phyloP scores from a whole-genome alignment of 2,329 filamentous ascomycete species.

The Fusarium acutatum region DNA sequence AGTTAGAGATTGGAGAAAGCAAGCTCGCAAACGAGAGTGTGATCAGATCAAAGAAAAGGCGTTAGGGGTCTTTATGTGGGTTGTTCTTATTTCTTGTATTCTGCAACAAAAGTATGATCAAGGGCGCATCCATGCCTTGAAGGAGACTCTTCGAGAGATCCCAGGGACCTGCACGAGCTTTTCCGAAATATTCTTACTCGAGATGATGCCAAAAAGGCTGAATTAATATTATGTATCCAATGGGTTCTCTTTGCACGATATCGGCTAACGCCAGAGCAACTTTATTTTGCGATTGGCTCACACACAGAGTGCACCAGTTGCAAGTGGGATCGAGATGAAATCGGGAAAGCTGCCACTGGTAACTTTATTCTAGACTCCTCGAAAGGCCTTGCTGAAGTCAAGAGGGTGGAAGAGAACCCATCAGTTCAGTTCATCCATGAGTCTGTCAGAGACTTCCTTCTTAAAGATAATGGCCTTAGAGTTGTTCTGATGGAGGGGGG shows the following conservation, averaged over 20 bases:
- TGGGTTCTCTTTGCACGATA: slow-evolving; percentile 61
- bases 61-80: slow-evolving; percentile 55
- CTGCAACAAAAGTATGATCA: slow-evolving; percentile 46
- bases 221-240: slow-evolving; percentile 55
- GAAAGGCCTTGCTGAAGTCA: slow-evolving; percentile 56
- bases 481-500: neutral
- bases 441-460: slow-evolving; percentile 57
- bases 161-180: slow-evolving; percentile 53
- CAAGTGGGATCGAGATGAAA: slow-evolving; percentile 34
- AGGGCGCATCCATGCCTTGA: slow-evolving; percentile 39
- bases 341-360: slow-evolving; percentile 38
- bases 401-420: slow-evolving; percentile 20
- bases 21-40: neutral
- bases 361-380: slow-evolving; percentile 51
- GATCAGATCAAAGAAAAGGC: slow-evolving; percentile 47
- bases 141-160: slow-evolving; percentile 45
- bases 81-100: slow-evolving; percentile 50
- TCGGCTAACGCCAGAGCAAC: slow-evolving; percentile 54
- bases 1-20: slow-evolving; percentile 3
- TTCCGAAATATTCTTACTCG: slow-evolving; percentile 61
- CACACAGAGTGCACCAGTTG: neutral
- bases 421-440: slow-evolving; percentile 60
- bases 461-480: slow-evolving; percentile 45
- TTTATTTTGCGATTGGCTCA: slow-evolving; percentile 47
- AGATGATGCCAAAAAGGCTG: slow-evolving; percentile 52